Conservation (phyloP, 2,329 filamentous ascomycete genomes). For the Byssothecium circinans region DNA sequence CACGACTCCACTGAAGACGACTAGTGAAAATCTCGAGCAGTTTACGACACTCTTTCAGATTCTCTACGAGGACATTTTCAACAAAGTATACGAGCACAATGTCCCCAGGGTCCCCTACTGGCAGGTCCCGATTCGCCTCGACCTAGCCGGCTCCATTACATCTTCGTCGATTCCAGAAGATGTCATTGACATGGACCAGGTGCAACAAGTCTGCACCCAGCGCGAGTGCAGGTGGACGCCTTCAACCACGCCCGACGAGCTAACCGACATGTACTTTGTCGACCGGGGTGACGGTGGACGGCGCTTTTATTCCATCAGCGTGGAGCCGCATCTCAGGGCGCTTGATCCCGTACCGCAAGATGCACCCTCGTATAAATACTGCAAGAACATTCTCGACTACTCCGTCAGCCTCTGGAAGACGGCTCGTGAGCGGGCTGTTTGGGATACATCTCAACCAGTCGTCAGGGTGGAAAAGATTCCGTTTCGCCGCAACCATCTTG, state of each 20-base stretch:
- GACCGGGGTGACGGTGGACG: slow-evolving; percentile 60
- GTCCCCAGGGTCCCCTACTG: slow-evolving; percentile 76
- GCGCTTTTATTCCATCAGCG: slow-evolving; percentile 56
- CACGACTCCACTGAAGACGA: slow-evolving; percentile 47
- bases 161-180: slow-evolving; percentile 14
- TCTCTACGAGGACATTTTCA: slow-evolving; percentile 83
- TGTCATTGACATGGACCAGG: slow-evolving; percentile 64
- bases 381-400: slow-evolving; percentile 74
- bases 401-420: slow-evolving; percentile 74
- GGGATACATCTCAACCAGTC: slow-evolving; percentile 76
- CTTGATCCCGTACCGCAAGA: slow-evolving; percentile 65
- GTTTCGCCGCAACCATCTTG: slow-evolving; percentile 80
- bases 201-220: slow-evolving; percentile 47
- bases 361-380: slow-evolving; percentile 47
- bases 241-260: slow-evolving; percentile 42
- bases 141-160: neutral
- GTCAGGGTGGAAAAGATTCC: slow-evolving; percentile 72
- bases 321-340: slow-evolving; percentile 59
- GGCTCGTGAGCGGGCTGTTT: slow-evolving; percentile 50
- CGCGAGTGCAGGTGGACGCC: slow-evolving; percentile 47
- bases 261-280: slow-evolving; percentile 57
- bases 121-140: slow-evolving; percentile 62
- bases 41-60: slow-evolving; percentile 74
- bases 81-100: slow-evolving; percentile 74
- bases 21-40: slow-evolving; percentile 50